These are phyloP conservation scores for Sphaerulina vaccinii DNA, from an alignment of 2,329 filamentous ascomycete genomes.

Conservation along the genomic window DNA sequence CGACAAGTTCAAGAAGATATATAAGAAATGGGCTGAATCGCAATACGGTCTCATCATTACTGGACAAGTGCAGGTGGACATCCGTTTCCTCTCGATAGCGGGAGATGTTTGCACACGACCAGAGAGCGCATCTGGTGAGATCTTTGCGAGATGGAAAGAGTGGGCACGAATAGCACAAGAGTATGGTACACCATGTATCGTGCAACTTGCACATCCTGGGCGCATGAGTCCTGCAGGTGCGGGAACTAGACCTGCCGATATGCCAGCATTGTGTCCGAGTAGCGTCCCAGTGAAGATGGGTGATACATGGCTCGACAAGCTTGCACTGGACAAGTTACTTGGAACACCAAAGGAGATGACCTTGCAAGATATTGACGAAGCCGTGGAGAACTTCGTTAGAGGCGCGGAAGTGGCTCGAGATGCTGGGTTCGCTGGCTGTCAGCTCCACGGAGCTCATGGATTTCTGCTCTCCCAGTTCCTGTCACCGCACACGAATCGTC, in stretches of 20 bases:
- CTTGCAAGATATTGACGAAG: slow-evolving; percentile 52
- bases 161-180: slow-evolving; percentile 40
- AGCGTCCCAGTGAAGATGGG: slow-evolving; percentile 45
- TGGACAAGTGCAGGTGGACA: slow-evolving; percentile 48
- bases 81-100: slow-evolving; percentile 40
- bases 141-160: slow-evolving; percentile 35
- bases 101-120: slow-evolving; percentile 35
- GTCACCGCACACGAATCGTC: slow-evolving; percentile 46
- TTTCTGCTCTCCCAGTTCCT: slow-evolving; percentile 49
- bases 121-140: slow-evolving; percentile 27
- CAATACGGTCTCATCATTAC: slow-evolving; percentile 47
- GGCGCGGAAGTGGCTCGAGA: slow-evolving; percentile 52
- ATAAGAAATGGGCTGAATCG: slow-evolving; percentile 52
- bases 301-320: slow-evolving; percentile 39
- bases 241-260: slow-evolving; percentile 39
- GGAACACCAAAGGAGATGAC: slow-evolving; percentile 60
- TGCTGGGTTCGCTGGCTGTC: slow-evolving; percentile 54
- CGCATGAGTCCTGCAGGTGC: slow-evolving; percentile 45
- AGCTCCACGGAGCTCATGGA: slow-evolving; percentile 53
- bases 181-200: slow-evolving; percentile 44
- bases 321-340: slow-evolving; percentile 25
- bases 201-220: slow-evolving; percentile 48
- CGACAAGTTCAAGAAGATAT: slow-evolving; percentile 46
- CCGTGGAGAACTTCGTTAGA: slow-evolving; percentile 54
- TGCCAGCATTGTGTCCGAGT: slow-evolving; percentile 39